Base-by-base conservation (phyloP, 148 eudicot species). In the Heliamphora exappendiculata region DNA sequence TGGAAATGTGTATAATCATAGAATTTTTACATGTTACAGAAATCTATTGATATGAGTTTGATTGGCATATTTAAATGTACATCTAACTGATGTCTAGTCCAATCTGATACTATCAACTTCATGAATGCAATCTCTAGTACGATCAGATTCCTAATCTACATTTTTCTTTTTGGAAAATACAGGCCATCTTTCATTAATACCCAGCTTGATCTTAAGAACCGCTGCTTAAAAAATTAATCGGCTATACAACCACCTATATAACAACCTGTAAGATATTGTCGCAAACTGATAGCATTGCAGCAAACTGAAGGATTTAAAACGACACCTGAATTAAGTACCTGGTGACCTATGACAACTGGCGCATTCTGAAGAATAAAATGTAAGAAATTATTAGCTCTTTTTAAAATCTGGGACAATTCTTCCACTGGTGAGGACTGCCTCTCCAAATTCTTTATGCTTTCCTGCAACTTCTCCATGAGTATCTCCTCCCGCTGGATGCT, bases 321-420 rank as follows among this genome's bases (percentile, higher is more conserved):
- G 37, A 44, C 5, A 29, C 79, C 26, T 24, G 39, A 60, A 34
- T n/a, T 55, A 44, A 71, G 81, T 88, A 93, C 98, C 96, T 90
- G 91, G 76, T 94, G 97, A 68, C 95, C 98, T 64, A 94, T 87
- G 67, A 91, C 93, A 78, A 93, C 90, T 8, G 98, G 98, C 68
- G 98, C 95, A 81, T 87, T 94, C 78, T 94, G 95, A 78, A 94
- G 97, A 78, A 94, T 86, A 76, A 94, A 91, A 79, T 94, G 95
- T 75, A 94, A 84, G 62, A 88, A 94, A 79, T 91, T 92, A 85
- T 94, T 97, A 0, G 98, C 98, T 80, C 97, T 83, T 78, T 86
- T 88, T 63, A 90, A 78, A 83, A 93, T 91, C 74, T 90, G 88
- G 11, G 98, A 90, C 73, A 93, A 74, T 77, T 94, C 98, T 85